Base-by-base conservation (phyloP, 805 yeast species). In the Monosporozyma solicola region DNA sequence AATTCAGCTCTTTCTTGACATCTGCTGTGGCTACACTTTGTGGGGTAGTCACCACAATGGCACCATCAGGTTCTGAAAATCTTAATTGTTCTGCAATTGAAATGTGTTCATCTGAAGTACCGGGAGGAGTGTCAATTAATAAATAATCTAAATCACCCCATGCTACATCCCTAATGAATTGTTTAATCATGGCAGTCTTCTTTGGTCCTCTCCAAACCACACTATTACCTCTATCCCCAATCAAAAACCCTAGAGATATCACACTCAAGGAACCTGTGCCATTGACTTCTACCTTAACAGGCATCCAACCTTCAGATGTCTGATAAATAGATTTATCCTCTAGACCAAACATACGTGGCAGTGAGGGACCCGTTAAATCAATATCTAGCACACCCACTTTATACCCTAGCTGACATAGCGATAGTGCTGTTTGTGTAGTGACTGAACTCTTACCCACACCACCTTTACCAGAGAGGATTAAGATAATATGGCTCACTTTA, bases 121-220 rank as follows among this genome's bases (percentile, higher is more conserved):
- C 99, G 0, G 99, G 99, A 0, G 99, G 99, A 0, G 99, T 94
- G 66, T 94, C 99, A 5, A 94, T 90, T 33, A 94, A 71, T 53
- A 92, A 70, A 64, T 87, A 92, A 45, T 69, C 73, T 61, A 84
- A 82, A 20, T 76, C 78, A 0, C 89, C 96, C 99, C 99, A 94
- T 31, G 80, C 80, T 1, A 92, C 96, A 66, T 94, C 98, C 55
- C 81, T 80, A 44, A 95, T 74, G 65, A 94, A 92, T 71, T 94
- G 99, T 56, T 91, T 79, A 39, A 94, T 87, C 98, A 94, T 94
- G 13, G 97, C 97, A 0, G 97, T 91, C 66, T 95, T 94, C 70
- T 92, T 90, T 2, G 99, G 99, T 0, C 99, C 99, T 64, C 98
- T 76, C 99, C 99, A 94, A 9, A 94, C 97, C 16, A 94, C 94